Percentiles rank a stretch among this genome's conserved stretches.
phyloP scores from a whole-genome alignment of 164 flowering plant species.

The Tetracentron sinense region DNA sequence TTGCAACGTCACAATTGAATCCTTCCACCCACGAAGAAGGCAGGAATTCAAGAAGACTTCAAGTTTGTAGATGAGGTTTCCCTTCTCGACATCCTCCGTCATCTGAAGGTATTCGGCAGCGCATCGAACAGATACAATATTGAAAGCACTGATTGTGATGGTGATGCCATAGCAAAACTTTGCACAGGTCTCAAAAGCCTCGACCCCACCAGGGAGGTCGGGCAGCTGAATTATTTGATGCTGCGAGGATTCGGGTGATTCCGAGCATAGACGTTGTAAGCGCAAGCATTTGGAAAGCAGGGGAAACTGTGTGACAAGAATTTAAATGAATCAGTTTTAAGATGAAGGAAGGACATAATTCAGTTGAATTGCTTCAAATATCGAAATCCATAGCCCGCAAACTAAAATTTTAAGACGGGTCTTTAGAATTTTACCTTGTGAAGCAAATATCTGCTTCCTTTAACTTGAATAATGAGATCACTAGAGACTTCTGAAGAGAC shows the following conservation, averaged over 20 bases:
- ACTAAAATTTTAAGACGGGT: conserved; percentile 1
- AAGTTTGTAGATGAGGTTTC: conserved; percentile 74
- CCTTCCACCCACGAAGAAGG: conserved; percentile 91
- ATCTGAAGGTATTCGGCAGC: conserved; percentile 91
- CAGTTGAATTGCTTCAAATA: not conserved
- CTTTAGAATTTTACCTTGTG: conserved; percentile 68
- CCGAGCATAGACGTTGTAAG: conserved; percentile 61
- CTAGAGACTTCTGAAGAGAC: conserved; percentile 83
- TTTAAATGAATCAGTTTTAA: conserved; percentile 5
- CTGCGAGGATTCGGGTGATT: conserved; percentile 48
- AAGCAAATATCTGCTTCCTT: conserved; percentile 71
- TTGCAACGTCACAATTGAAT: conserved; percentile 63
- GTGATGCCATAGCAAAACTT: conserved; percentile 97
- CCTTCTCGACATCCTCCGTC: conserved; percentile 94
- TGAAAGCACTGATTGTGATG: conserved; percentile 81
- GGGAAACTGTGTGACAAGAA: conserved; percentile 61
- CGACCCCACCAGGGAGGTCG: conserved; percentile 87
- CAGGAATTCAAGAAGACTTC: conserved; percentile 86
- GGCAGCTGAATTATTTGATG: conserved; percentile 60
- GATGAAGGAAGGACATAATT: not conserved
- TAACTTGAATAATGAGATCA: conserved; percentile 84
- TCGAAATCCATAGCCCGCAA: not conserved
- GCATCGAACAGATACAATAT: conserved; percentile 73
- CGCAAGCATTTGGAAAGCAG: conserved; percentile 78
- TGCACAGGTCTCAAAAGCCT: conserved; percentile 89